A percentile compares a stretch with the other conserved stretches of the same genome.
Conservation (phyloP, 345 rosid genomes). For the Limnanthes douglasii region DNA sequence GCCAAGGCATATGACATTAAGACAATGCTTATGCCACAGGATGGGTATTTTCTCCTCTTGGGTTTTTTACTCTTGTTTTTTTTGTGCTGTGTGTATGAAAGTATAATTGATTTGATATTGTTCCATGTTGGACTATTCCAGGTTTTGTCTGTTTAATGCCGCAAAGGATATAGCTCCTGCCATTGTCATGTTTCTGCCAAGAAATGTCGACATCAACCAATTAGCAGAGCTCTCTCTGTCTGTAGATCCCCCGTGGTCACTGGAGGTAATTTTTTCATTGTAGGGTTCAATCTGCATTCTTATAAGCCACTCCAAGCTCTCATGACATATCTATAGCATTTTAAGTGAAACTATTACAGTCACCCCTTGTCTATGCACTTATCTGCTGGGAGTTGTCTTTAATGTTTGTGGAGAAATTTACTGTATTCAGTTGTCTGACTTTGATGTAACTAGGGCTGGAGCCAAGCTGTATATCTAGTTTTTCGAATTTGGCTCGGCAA, state of each 20-base stretch:
- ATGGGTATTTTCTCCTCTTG: constrained; percentile 48
- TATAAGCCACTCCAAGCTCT: background rate
- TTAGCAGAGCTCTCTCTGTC: constrained; percentile 71
- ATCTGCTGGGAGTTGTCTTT: too few species aligned
- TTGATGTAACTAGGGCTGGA: background rate
- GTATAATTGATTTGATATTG: constrained; percentile 2
- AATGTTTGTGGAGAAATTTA: background rate
- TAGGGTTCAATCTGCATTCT: background rate
- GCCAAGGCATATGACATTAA: constrained; percentile 43
- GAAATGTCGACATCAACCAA: constrained; percentile 63
- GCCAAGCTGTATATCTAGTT: too few species aligned
- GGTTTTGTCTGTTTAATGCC: constrained; percentile 44
- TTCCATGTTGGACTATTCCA: constrained; percentile 19
- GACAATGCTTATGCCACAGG: constrained; percentile 78
- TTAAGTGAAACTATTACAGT: too few species aligned
- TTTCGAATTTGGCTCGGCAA: too few species aligned
- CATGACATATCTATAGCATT: background rate
- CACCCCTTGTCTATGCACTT: too few species aligned
- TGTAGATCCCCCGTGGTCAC: constrained; percentile 42
- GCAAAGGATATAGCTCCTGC: constrained; percentile 46
- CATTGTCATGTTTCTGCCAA: constrained; percentile 83
- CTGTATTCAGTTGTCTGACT: background rate
- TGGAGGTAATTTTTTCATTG: constrained; percentile 32
- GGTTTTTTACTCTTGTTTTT: background rate
- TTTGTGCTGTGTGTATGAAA: constrained; percentile 1